Evolutionary conservation across 768 basidiomycete genomes (phyloP).

Genomic region (Phlebiopsis gigantea): DNA sequence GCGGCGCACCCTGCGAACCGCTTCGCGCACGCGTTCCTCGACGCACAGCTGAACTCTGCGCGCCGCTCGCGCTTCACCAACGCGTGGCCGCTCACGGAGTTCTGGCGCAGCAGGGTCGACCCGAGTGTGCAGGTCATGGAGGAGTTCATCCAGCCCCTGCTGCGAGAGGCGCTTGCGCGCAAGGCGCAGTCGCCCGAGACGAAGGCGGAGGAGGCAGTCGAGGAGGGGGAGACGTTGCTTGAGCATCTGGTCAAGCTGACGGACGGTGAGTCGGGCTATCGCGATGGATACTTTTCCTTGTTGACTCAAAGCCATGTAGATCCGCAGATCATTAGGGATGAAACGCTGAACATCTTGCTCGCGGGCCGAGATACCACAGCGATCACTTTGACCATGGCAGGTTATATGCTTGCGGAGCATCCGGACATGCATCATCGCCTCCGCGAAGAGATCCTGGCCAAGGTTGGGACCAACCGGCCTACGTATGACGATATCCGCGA

Average conservation of each 20-base stretch:
- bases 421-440: slow-evolving; percentile 41
- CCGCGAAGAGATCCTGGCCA: slow-evolving; percentile 43
- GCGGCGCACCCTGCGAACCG: slow-evolving; percentile 15
- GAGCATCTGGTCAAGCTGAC: slow-evolving; percentile 19
- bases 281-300: background rate
- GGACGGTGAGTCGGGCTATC: slow-evolving; percentile 4
- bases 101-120: slow-evolving; percentile 43
- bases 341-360: slow-evolving; percentile 49
- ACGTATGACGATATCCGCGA: slow-evolving; percentile 51
- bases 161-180: slow-evolving; percentile 38
- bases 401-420: slow-evolving; percentile 51
- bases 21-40: slow-evolving; percentile 46
- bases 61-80: slow-evolving; percentile 35
- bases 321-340: slow-evolving; percentile 41
- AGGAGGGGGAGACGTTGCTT: slow-evolving; percentile 24
- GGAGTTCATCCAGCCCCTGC: slow-evolving; percentile 47
- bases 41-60: slow-evolving; percentile 39
- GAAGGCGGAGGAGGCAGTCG: slow-evolving; percentile 15
- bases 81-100: slow-evolving; percentile 49
- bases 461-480: slow-evolving; percentile 41
- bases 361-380: slow-evolving; percentile 56
- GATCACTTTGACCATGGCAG: slow-evolving; percentile 44
- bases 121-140: slow-evolving; percentile 43
- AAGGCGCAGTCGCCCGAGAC: slow-evolving; percentile 23
- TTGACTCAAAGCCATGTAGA: slow-evolving; percentile 25